Evolutionary conservation across 371 early-diverging fungal genomes (phyloP), one percentile per base, ranked within the genome.

Genomic region (Encephalitozoon hellem): DNA sequence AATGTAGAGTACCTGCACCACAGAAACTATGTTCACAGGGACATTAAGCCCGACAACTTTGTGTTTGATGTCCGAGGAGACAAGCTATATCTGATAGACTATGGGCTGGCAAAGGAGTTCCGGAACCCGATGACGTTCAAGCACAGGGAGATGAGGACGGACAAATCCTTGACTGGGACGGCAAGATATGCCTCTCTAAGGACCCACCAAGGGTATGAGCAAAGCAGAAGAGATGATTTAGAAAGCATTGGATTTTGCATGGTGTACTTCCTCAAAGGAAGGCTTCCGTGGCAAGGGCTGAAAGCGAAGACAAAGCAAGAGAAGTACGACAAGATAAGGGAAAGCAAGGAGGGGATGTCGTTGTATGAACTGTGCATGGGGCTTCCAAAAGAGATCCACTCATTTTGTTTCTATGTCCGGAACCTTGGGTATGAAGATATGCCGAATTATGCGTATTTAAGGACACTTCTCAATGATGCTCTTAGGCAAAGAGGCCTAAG

Each of bases 31-130:
- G 91, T 98, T 64, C 97, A 98, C 84, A 89, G 97, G 70, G 99
- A 98, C 84, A 95, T 98, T 79, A 98, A 98, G 84, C 97, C 96
- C 4, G 99, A 97, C 83, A 99, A 99, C 88, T 99, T 97, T 84
- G 87, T 96, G 78, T 94, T 96, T 94, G 92, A 92, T 39, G 91
- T 91, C 79, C 89, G 91, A 45, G 91, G 91, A 67, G 93, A 94
- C 83, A 93, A 93, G 77, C 93, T 99, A 38, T 94, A 94, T 84
- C 89, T 97, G 34, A 97, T 99, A 76, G 99, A 99, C 87, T 95
- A 95, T 87, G 99, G 99, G 32, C 87, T 99, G 66, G 94, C 96
- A 74, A 99, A 99, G 83, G 91, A 92, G 83, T 97, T 92, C 86
- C 90, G 95, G 73, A 94, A 95, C 84, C 92, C 95, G 59, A 90